phyloP scores from a whole-genome alignment of 1,284 basidiomycete genomes.

The Neolentinus lepideus region DNA sequence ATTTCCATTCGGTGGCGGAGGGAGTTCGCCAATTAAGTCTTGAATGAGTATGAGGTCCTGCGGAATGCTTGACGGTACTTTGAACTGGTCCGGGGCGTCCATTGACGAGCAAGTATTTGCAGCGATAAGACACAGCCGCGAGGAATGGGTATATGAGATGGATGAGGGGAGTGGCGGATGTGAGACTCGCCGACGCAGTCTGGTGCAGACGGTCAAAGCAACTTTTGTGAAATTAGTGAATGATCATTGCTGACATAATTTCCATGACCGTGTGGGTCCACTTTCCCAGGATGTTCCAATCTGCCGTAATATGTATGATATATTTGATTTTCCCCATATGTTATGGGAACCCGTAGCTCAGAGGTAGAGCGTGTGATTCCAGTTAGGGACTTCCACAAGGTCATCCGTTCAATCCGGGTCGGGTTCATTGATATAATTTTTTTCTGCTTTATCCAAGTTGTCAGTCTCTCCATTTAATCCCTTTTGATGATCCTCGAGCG shows the following conservation, averaged over 20 bases:
- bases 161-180: background rate
- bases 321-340: background rate
- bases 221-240: background rate
- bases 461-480: background rate
- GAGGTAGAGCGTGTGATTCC: conserved; percentile 31
- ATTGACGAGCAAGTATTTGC: background rate
- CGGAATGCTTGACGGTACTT: conserved; percentile 49
- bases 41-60: conserved; percentile 72
- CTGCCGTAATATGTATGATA: background rate
- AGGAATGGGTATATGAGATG: too few relatives aligned
- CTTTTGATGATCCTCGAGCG: too few relatives aligned
- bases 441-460: background rate
- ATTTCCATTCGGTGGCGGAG: conserved; percentile 6
- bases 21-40: conserved; percentile 42
- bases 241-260: background rate
- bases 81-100: conserved; percentile 30
- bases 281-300: background rate
- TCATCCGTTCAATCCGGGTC: conserved; percentile 19
- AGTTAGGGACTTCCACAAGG: conserved; percentile 14
- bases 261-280: background rate
- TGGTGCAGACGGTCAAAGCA: background rate
- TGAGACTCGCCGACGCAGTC: background rate
- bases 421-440: conserved; percentile 12
- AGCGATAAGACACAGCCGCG: too few relatives aligned
- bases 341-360: conserved; percentile 21